Evolutionary conservation across 2,329 filamentous ascomycete genomes (phyloP), one percentile per base, ranked within the genome.

Genomic region (Fusarium sp.): DNA sequence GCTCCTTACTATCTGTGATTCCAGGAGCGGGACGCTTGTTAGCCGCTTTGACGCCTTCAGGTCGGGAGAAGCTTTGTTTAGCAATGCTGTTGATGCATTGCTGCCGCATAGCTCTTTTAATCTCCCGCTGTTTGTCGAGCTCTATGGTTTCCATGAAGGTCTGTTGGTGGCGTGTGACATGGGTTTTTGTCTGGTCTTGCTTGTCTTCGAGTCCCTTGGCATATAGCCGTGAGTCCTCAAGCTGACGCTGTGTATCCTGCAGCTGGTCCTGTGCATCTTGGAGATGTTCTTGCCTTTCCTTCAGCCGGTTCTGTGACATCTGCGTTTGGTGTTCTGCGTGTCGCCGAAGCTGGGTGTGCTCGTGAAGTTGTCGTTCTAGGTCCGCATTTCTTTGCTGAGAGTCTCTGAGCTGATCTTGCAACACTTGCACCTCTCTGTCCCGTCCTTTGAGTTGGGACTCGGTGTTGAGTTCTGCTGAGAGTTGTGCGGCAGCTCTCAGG

Each of bases 311-410:
- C 16, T 43, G n/a, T 2, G n/a, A 19, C 5, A 7, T 16, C 16
- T 12, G 10, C 0, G 23, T 8, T 4, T 8, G 5, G 0, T 7
- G 23, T 0, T 3, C 23, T 4, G 23, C 6, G 2, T 44, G 8
- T 1, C 1, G 42, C 11, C n/a, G 23, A 18, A 12, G 23, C 6
- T 12, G 16, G 0, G 16, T 12, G 7, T 8, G 2, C 11, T 44
- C 16, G 10, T 19, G 2, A 11, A 25, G 4, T 25, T 19, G 4
- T 25, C 7, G 5, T 18, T 25, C 4, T 13, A 33, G 12, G 13
- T 15, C 32, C 5, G 12, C 13, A 6, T 33, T 15, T 33, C 42
- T 44, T 6, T 44, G 23, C 16, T 25, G 3, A 9, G 16, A 10
- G 4, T 3, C 23, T 9, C 42, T 44, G 10, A 44, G 10, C 10